These are phyloP conservation scores for Talaromyces marneffei DNA, from an alignment of 2,329 filamentous ascomycete species.

Conservation along the genomic window DNA sequence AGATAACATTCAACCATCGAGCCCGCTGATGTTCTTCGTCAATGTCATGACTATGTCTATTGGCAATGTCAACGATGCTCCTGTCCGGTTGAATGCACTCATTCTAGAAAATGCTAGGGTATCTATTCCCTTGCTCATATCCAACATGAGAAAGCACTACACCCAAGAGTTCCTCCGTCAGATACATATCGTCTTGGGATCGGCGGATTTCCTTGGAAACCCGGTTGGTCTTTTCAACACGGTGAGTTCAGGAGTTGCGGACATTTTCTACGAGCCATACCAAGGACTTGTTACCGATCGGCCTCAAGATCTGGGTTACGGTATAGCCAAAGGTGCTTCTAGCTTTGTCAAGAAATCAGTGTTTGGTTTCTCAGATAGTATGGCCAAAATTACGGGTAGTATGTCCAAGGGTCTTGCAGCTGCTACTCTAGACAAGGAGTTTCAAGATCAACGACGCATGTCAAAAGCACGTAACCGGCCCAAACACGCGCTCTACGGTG, in stretches of 20 bases:
- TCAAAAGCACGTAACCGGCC: constrained; percentile 86
- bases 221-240: constrained; percentile 98
- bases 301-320: constrained; percentile 88
- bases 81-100: constrained; percentile 84
- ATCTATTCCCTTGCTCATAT: constrained; percentile 73
- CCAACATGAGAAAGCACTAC: constrained; percentile 89
- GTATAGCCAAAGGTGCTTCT: constrained; percentile 92
- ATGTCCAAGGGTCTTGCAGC: constrained; percentile 94
- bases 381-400: constrained; percentile 95
- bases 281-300: constrained; percentile 93
- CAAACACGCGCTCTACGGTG: constrained; percentile 94
- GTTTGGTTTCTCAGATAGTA: constrained; percentile 93
- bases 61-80: constrained; percentile 97
- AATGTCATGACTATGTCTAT: constrained; percentile 99
- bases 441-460: constrained; percentile 93
- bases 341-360: constrained; percentile 99
- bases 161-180: constrained; percentile 94
- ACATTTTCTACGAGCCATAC: constrained; percentile 99
- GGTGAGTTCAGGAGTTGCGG: constrained; percentile 90
- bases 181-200: constrained; percentile 94
- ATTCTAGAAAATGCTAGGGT: constrained; percentile 94
- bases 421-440: constrained; percentile 95
- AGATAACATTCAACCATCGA: constrained; percentile 82
- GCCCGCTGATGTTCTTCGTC: constrained; percentile 97
- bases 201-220: constrained; percentile 94